Conservation (phyloP, 805 yeast genomes). For the Candida railenensis region DNA sequence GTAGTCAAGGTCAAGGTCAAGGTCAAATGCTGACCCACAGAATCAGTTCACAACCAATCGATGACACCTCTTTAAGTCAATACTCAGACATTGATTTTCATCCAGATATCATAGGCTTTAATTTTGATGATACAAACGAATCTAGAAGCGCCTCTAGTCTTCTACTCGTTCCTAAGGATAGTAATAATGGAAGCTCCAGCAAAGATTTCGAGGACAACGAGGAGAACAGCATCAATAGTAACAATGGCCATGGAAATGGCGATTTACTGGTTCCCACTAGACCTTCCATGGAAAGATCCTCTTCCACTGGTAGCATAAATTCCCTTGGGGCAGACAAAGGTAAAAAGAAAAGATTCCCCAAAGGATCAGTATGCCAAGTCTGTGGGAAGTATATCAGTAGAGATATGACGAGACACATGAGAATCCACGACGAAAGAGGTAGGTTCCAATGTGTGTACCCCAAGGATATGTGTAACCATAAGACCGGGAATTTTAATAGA, state of each 20-base stretch:
- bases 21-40: no score
- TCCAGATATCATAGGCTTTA: conserved; percentile 19
- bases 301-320: conserved; percentile 9
- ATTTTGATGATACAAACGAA: conserved; percentile 11
- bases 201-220: not conserved
- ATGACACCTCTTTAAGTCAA: not conserved
- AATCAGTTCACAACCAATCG: not conserved
- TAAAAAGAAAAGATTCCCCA: conserved; percentile 27
- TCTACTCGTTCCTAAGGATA: conserved; percentile 10
- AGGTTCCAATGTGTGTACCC: conserved; percentile 45
- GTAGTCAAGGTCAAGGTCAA: not conserved
- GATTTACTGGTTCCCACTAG: not conserved
- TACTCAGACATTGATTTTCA: conserved; percentile 4
- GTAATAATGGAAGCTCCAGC: not conserved
- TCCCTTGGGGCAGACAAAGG: conserved; percentile 13
- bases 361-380: conserved; percentile 37
- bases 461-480: conserved; percentile 37
- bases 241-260: not conserved
- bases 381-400: conserved; percentile 42
- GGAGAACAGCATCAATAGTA: not conserved
- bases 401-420: conserved; percentile 41
- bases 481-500: conserved; percentile 42
- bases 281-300: not conserved
- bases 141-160: conserved; percentile 1
- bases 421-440: conserved; percentile 44